Evolutionary conservation across 257 asterid genomes (phyloP), one percentile per base, ranked within the genome.

Genomic region (Eucommia ulmoides): DNA sequence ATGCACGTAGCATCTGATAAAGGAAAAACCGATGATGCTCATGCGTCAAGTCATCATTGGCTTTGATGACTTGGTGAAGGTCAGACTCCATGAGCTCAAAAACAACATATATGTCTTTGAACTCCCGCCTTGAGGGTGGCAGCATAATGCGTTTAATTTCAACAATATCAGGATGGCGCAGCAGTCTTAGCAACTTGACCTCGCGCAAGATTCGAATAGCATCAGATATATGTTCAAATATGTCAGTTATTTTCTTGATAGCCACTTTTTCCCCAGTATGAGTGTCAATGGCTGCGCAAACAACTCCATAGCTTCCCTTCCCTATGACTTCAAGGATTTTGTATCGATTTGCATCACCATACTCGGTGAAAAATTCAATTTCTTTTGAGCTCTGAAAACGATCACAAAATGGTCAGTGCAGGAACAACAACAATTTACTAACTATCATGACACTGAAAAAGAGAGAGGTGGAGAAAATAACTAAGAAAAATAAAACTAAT

Each of bases 21-120:
- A 87, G 89, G 60, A 87, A 87, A 69, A 87, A 87, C 1, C 94
- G 89, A 51, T 87, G 89, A 64, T 87, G 96, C 60, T 87, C 96
- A 20, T 70, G 84, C 20, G 96, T 83, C 80, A 87, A 72, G 63
- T 87, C 96, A 57, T 80, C 94, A 74, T 87, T 87, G 59, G 96
- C 94, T 70, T 87, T 87, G 58, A 87, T 78, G 57, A 87, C 96
- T 74, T 87, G 96, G 65, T 87, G 96, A 59, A 87, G 96, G 69
- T 87, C 96, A 12, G 96, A 87, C 62, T 87, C 96, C 96, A 87
- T 87, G 45, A 87, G 94, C 84, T 87, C 94, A 38, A 87, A 86
- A 47, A 86, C 94, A 52, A 86, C 96, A 63, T 73, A 86, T 45
- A 86, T 82, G 60, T 86, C 96, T 67, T 63, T 78, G 73, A 83